A percentile compares a stretch with the other conserved stretches of the same genome.
phyloP scores from a whole-genome alignment of 2,329 filamentous ascomycete genomes.

The Trichoderma sp. region DNA sequence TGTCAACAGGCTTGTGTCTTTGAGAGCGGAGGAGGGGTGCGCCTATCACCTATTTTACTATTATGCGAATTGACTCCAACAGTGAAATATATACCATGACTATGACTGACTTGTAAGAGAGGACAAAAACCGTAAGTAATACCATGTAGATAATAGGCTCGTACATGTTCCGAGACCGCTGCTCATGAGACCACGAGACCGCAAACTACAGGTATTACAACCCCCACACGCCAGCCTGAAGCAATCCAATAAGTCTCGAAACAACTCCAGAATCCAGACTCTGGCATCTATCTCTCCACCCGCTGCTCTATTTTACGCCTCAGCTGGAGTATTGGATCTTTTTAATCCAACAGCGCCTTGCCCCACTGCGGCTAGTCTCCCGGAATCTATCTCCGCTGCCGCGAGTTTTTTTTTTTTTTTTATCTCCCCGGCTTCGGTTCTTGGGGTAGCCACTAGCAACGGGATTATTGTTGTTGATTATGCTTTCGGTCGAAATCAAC shows the following conservation, averaged over 20 bases:
- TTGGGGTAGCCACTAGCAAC: background rate
- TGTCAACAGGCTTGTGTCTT: background rate
- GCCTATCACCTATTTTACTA: background rate
- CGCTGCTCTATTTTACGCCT: background rate
- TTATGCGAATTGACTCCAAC: background rate
- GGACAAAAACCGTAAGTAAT: background rate
- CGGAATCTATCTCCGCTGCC: background rate
- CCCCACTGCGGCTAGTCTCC: background rate
- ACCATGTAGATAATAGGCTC: background rate
- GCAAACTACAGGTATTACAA: background rate
- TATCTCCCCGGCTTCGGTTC: constrained; percentile 6
- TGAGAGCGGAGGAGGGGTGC: background rate
- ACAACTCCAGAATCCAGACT: background rate
- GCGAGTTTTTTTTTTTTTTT: background rate
- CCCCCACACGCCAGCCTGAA: background rate
- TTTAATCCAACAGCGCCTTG: background rate
- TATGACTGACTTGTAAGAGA: background rate
- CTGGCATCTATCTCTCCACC: background rate
- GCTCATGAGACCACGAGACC: background rate
- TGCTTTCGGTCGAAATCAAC: background rate
- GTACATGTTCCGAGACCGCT: background rate
- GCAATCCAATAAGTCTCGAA: background rate
- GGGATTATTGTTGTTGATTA: background rate
- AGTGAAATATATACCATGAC: background rate
- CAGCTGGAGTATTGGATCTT: background rate